Evolutionary conservation across 2,329 filamentous ascomycete genomes (phyloP), one percentile per base, ranked within the genome.

Genomic region (Coniochaeta sp.): DNA sequence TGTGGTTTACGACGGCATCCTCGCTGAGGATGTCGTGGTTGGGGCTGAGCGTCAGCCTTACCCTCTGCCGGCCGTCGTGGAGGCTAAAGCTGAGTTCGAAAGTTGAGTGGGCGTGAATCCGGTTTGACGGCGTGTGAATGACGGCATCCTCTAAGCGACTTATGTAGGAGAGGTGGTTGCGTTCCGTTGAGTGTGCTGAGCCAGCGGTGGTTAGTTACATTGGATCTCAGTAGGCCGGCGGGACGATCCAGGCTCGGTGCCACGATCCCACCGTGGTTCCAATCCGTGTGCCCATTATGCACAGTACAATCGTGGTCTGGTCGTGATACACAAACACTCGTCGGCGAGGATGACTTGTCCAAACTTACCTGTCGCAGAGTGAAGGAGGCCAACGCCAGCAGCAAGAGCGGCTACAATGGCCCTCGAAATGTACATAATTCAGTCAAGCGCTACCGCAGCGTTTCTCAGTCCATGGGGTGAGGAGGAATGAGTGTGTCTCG

Each of bases 1-100:
- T 73, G 70, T 91, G 88, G 42, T 87, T 84, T 55, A 99, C 79
- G 57, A 82, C 84, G 9, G 93, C 89, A 67, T 89, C 87, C 17
- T 91, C 83, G 59, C 88, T 84, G 54, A 99, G 80, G 61, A 98
- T 87, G 74, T 98, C 91, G 76, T 96, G 86, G 72, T 98, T 98
- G 4, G 95, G 95, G 71, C 95, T 87, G 56, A 99, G 82, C 59
- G 84, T 82, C 58, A 99, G 82, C 65, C 91, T 90, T 68, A 98
- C 80, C 65, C 86, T 83, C 64, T 92, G 83, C 28, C 54, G n/a
- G 62, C 82, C 77, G 62, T 84, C 78, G 68, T 89, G 86, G 38
- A 96, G 77, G 60, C 85, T 80, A 72, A 99, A 97, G 32, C 85
- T 87, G 63, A 99, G 78, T 68, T 96, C 90, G 73, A 99, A 99